Evolutionary conservation across 139 green algal species (phyloP), one percentile per base, ranked within the genome.

Genomic region (Coelastrella sp.): DNA sequence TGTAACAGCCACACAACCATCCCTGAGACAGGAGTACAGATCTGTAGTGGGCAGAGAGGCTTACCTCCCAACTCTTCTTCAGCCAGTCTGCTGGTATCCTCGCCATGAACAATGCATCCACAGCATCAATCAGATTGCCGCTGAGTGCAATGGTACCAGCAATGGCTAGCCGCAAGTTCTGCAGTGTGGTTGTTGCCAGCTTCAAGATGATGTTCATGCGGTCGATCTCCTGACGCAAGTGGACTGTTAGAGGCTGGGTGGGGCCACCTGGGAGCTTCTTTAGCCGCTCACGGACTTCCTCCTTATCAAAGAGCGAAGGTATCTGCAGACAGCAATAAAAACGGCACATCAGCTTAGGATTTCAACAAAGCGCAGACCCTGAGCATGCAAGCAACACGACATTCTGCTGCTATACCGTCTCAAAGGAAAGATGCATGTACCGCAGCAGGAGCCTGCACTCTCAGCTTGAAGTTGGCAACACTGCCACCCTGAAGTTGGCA

Each of bases 161-260:
- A 65, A 99, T 97, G 47, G 97, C 97, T 13, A 99, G 95, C 13
- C 97, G 95, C 90, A 99, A 93, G 92, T 98, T 97, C 75, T 93
- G 94, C 23, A 99, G 94, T 47, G 95, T 97, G 8, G 81, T 89
- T 22, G 87, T 90, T 5, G 95, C 93, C 14, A 97, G 84, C 20
- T 84, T 86, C n/a, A 98, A 79, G 20, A 97, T 93, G 73, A 91
- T 95, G 93, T 98, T 98, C 79, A 99, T 94, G 54, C 97, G 95
- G 93, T 99, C 97, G 16, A 98, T 94, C 94, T 99, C 96, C 94
- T 99, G 97, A 17, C 97, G 95, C 94, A 99, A 92, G 91, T 99
- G 97, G 47, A 99, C 96, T 3, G 94, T 99, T 47, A 99, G 94
- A 11, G 97, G 97, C 94, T 93, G 76, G 3, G 94, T 96, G 56